These are phyloP conservation scores for Solanum bulbocastanum DNA, from an alignment of 257 asterid genomes.

Conservation along the genomic window DNA sequence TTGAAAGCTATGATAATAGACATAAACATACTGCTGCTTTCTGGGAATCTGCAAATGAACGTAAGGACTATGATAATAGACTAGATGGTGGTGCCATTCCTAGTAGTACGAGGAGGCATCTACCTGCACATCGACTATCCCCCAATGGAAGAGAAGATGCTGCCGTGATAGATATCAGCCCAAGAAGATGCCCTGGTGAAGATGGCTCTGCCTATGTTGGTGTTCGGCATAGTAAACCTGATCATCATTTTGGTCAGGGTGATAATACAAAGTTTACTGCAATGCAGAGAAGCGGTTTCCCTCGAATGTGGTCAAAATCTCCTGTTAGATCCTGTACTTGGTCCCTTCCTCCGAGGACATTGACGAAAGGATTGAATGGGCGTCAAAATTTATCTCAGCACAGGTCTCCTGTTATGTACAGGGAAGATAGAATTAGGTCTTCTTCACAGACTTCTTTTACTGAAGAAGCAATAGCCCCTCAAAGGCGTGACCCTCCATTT, in stretches of 20 bases:
- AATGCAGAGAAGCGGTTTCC: conserved; percentile 45
- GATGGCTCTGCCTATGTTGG: conserved; percentile 29
- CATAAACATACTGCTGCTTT: conserved; percentile 30
- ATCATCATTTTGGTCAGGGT: conserved; percentile 34
- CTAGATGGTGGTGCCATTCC: conserved; percentile 24
- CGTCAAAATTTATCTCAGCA: conserved; percentile 35
- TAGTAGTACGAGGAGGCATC: conserved; percentile 24
- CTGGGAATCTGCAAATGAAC: too few species aligned
- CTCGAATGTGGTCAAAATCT: conserved; percentile 49
- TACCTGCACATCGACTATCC: conserved; percentile 45
- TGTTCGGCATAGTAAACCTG: conserved; percentile 27
- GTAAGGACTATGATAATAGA: background rate
- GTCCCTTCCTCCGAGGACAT: conserved; percentile 63
- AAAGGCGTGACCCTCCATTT: conserved; percentile 62
- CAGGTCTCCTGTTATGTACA: conserved; percentile 42
- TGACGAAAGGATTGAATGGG: conserved; percentile 10
- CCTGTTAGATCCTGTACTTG: conserved; percentile 52
- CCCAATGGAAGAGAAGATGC: conserved; percentile 51
- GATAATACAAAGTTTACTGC: conserved; percentile 33
- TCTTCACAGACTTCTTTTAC: background rate
- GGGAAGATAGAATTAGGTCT: conserved; percentile 60
- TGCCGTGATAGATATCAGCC: conserved; percentile 34
- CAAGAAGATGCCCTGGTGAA: conserved; percentile 29
- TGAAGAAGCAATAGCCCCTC: background rate
- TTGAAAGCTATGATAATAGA: conserved; percentile 30